A percentile compares a stretch with the other conserved stretches of the same genome.
These are phyloP conservation scores for Leccinum pachyderme DNA, from an alignment of 1,284 basidiomycete genomes.

Conservation along the genomic window DNA sequence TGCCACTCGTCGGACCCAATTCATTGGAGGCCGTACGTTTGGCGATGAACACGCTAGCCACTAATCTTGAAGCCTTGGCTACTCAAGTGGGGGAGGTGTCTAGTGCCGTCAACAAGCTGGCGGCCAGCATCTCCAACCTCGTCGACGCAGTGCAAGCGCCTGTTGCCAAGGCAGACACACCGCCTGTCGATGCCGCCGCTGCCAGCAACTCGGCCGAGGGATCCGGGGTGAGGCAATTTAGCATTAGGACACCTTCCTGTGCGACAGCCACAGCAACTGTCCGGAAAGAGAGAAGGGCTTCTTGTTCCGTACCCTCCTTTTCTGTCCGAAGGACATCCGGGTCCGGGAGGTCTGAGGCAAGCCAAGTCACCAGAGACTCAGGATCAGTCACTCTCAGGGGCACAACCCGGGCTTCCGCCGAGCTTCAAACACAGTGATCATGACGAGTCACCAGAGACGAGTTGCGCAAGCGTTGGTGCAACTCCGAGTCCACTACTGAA, in stretches of 20 bases:
- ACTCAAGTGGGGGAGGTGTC: background rate
- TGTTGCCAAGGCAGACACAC: background rate
- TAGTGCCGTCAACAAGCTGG: background rate
- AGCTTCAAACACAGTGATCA: background rate
- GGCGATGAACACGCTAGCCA: background rate
- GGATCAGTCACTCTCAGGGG: background rate
- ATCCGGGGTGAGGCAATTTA: background rate
- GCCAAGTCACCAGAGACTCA: no score
- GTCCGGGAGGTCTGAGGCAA: no score
- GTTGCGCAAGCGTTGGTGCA: background rate
- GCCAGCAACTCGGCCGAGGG: background rate
- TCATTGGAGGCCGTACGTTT: background rate
- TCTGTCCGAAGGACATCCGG: background rate
- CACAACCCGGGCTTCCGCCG: background rate
- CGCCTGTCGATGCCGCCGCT: background rate
- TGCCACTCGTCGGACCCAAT: background rate
- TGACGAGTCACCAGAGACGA: background rate
- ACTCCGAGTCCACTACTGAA: background rate
- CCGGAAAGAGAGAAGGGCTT: background rate
- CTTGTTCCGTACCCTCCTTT: background rate
- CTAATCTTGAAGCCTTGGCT: background rate
- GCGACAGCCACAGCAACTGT: background rate
- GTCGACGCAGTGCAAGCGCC: background rate
- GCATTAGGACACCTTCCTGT: background rate
- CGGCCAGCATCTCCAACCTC: background rate